These are phyloP conservation scores for Dactylellina sp. DNA, from an alignment of 2,329 filamentous ascomycete species.

Conservation along the genomic window DNA sequence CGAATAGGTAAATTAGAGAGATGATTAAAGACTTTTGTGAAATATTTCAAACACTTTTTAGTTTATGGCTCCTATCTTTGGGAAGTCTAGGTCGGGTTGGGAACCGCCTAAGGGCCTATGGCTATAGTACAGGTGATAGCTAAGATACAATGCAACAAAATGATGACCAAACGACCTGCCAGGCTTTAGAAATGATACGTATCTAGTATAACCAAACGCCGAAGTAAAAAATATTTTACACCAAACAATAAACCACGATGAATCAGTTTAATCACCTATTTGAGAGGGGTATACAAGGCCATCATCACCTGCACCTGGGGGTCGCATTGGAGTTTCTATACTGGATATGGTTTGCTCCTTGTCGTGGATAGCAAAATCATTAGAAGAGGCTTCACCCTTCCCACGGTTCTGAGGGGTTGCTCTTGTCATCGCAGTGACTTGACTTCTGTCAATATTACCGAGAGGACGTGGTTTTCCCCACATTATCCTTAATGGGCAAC, in stretches of 20 bases:
- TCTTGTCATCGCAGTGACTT: constrained; percentile 56
- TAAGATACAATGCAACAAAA: too few relatives aligned
- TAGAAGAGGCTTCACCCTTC: not conserved
- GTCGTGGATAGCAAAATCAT: not conserved
- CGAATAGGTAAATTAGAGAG: constrained; percentile 37
- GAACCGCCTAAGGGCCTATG: too few relatives aligned
- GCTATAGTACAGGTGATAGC: too few relatives aligned
- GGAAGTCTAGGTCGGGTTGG: too few relatives aligned
- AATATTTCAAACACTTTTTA: not conserved
- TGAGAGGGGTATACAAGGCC: constrained; percentile 47
- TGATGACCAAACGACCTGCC: too few relatives aligned
- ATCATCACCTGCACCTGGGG: constrained; percentile 26
- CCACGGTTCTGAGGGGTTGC: constrained; percentile 13
- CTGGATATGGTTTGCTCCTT: not conserved
- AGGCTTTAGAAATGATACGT: too few relatives aligned
- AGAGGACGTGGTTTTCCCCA: constrained; percentile 95
- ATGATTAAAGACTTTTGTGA: too few relatives aligned
- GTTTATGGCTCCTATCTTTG: too few relatives aligned
- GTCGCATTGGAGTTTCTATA: constrained; percentile 17
- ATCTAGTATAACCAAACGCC: constrained; percentile 1
- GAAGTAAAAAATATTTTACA: constrained; percentile 1
- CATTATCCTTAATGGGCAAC: constrained; percentile 87
- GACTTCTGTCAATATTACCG: constrained; percentile 78
- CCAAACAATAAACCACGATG: constrained; percentile 7
- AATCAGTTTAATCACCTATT: constrained; percentile 28